These are phyloP conservation scores for Sicyos baderoa DNA, from an alignment of 306 rosid genomes.

Conservation along the genomic window DNA sequence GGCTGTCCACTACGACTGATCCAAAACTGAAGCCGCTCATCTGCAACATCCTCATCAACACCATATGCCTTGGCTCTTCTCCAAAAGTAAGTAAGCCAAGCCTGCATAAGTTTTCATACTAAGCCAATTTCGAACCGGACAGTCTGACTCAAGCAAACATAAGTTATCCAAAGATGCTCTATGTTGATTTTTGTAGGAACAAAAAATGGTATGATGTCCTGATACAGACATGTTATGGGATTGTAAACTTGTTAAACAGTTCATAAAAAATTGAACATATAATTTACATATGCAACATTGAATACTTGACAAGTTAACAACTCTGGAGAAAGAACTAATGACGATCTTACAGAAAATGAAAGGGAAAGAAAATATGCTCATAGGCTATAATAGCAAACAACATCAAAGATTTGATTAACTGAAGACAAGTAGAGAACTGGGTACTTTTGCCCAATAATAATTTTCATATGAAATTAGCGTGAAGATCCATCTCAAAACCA, in stretches of 20 bases:
- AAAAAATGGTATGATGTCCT: too few species aligned
- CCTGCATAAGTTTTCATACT: conserved; percentile 29
- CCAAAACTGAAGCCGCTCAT: conserved; percentile 83
- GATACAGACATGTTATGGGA: neutral
- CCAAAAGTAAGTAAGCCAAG: conserved; percentile 94
- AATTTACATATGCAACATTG: neutral
- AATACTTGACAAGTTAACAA: neutral
- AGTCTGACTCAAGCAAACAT: conserved; percentile 8
- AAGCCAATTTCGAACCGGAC: neutral
- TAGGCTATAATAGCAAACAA: neutral
- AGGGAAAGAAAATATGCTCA: neutral
- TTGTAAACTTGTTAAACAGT: neutral
- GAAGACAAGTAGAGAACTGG: neutral
- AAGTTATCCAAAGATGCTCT: neutral
- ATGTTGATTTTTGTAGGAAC: too few species aligned
- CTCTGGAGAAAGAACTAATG: neutral
- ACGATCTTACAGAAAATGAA: neutral
- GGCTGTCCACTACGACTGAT: conserved; percentile 59
- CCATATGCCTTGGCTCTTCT: conserved; percentile 81
- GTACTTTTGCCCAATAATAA: neutral
- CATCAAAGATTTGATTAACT: neutral
- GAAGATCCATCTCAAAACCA: too few species aligned
- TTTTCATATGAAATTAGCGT: too few species aligned
- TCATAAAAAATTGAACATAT: neutral
- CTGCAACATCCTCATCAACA: conserved; percentile 88